phyloP scores from a whole-genome alignment of 148 eudicot species.

The Cornus florida region DNA sequence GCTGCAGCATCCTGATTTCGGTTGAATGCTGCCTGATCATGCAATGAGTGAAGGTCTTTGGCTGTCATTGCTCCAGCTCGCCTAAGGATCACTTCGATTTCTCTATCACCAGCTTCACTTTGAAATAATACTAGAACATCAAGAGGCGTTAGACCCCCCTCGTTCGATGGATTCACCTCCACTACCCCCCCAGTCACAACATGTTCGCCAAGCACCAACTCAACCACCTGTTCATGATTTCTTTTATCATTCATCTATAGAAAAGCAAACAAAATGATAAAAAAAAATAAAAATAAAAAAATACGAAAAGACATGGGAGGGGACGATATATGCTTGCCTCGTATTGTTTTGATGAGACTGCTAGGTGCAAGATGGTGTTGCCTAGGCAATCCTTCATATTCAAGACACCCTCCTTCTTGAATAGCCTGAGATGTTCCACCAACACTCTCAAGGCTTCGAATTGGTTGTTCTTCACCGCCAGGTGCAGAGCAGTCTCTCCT shows the following conservation, averaged over 20 bases:
- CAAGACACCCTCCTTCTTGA: slow-evolving; percentile 33
- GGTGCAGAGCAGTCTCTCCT: slow-evolving; percentile 38
- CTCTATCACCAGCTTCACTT: slow-evolving; percentile 46
- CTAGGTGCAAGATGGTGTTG: slow-evolving; percentile 51
- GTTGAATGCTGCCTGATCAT: no score
- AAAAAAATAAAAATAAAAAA: no score
- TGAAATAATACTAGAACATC: slow-evolving; percentile 32
- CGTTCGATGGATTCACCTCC: slow-evolving; percentile 45
- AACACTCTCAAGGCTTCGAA: slow-evolving; percentile 39
- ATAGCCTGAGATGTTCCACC: slow-evolving; percentile 33
- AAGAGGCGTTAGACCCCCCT: slow-evolving; percentile 45
- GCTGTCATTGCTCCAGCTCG: slow-evolving; percentile 34
- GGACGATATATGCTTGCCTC: slow-evolving; percentile 33
- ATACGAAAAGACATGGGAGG: no score
- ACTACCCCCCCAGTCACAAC: not conserved
- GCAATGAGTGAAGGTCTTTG: not conserved
- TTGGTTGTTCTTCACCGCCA: slow-evolving; percentile 47
- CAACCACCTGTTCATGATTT: slow-evolving; percentile 34
- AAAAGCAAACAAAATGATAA: not conserved
- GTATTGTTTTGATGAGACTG: slow-evolving; percentile 48
- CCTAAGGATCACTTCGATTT: slow-evolving; percentile 39
- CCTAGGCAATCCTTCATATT: slow-evolving; percentile 42
- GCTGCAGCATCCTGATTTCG: not conserved
- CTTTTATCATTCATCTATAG: no score
- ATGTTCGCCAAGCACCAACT: slow-evolving; percentile 22